Evolutionary conservation across 2,329 filamentous ascomycete species (phyloP).

Genomic region (Cryphonectria naterciae): DNA sequence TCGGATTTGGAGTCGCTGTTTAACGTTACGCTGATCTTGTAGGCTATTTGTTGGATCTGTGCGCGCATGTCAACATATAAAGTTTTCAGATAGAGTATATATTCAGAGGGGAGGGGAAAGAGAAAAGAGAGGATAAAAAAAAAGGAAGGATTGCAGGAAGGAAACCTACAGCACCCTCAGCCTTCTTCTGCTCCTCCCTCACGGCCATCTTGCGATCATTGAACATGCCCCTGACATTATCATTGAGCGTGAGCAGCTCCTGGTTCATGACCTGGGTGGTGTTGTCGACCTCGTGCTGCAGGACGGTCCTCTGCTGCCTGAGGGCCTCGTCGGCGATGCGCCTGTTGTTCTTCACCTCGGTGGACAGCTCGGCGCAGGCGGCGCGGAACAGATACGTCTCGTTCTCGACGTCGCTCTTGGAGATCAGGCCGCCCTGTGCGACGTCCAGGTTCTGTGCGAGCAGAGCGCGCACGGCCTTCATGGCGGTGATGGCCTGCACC

Average conservation of each 20-base stretch:
- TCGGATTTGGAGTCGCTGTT: slow-evolving; percentile 91
- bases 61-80: slow-evolving; percentile 27
- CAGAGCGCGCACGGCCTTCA: slow-evolving; percentile 86
- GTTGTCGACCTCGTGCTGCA: slow-evolving; percentile 97
- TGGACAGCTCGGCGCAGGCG: slow-evolving; percentile 87
- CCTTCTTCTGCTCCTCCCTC: slow-evolving; percentile 80
- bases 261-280: slow-evolving; percentile 82
- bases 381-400: slow-evolving; percentile 93
- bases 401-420: slow-evolving; percentile 92
- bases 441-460: slow-evolving; percentile 79
- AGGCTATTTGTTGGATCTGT: slow-evolving; percentile 90
- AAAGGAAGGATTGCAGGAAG: slow-evolving; percentile 25
- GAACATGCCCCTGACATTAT: slow-evolving; percentile 94
- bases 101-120: background rate
- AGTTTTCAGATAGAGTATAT: too few relatives aligned
- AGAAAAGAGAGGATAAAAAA: background rate
- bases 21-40: slow-evolving; percentile 89
- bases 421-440: slow-evolving; percentile 79
- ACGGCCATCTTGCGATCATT: slow-evolving; percentile 95
- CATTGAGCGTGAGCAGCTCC: slow-evolving; percentile 79
- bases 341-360: slow-evolving; percentile 80
- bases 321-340: slow-evolving; percentile 79
- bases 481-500: slow-evolving; percentile 78
- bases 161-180: slow-evolving; percentile 72
- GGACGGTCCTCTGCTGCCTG: slow-evolving; percentile 78